Conservation (phyloP, 2,329 filamentous ascomycete species). For the Penicillium sp. region DNA sequence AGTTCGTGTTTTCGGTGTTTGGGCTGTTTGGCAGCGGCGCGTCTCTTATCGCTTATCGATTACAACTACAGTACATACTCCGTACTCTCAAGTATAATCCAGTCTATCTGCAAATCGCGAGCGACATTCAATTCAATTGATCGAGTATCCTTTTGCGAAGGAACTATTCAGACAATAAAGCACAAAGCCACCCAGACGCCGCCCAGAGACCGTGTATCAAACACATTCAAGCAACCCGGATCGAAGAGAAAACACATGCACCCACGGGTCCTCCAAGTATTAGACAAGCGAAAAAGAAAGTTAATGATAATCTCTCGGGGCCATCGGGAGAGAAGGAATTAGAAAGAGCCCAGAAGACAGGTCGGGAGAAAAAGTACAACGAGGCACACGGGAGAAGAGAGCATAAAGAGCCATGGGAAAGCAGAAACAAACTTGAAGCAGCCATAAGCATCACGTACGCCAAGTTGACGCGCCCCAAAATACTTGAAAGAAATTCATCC, state of each 20-base stretch:
- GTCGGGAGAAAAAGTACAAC: constrained; percentile 12
- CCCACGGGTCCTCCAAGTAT: constrained; percentile 20
- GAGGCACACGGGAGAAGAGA: constrained; percentile 13
- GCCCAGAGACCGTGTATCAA: constrained; percentile 22
- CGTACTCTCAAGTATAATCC: neutral
- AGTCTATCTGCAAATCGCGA: constrained; percentile 1
- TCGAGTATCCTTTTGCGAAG: constrained; percentile 12
- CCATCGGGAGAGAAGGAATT: constrained; percentile 13
- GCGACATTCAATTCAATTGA: constrained; percentile 16
- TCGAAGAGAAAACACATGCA: constrained; percentile 16
- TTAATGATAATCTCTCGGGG: constrained; percentile 4
- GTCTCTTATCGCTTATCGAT: constrained; percentile 11
- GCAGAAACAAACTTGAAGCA: constrained; percentile 19
- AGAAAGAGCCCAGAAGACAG: constrained; percentile 2
- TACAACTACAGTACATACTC: neutral
- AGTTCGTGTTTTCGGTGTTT: constrained; percentile 17
- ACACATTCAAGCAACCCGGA: constrained; percentile 15
- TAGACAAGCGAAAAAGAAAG: constrained; percentile 23
- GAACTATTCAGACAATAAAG: constrained; percentile 17
- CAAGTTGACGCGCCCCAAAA: constrained; percentile 27
- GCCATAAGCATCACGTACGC: constrained; percentile 27
- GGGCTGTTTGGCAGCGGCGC: constrained; percentile 14
- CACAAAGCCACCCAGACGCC: constrained; percentile 23
- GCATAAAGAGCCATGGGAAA: constrained; percentile 20
- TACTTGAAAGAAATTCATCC: constrained; percentile 24